phyloP scores from a whole-genome alignment of 208 protist species.

The Crithidia fasciculata region DNA sequence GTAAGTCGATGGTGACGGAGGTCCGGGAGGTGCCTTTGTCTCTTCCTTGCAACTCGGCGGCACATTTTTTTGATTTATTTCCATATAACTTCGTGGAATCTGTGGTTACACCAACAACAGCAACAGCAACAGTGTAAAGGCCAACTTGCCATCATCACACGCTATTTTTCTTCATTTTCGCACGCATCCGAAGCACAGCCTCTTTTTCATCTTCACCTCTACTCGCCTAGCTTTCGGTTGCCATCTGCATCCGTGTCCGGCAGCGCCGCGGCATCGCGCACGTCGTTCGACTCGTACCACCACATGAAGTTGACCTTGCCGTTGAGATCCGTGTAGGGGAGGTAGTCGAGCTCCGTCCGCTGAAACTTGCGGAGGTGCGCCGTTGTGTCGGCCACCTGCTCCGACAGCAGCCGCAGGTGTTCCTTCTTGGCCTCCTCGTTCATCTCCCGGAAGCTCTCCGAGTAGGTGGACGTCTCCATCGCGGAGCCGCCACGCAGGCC shows the following conservation, averaged over 20 bases:
- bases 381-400: constrained; percentile 76
- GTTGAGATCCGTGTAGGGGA: constrained; percentile 92
- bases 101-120: no score
- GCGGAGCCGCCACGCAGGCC: constrained; percentile 60
- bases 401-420: constrained; percentile 60
- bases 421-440: constrained; percentile 69
- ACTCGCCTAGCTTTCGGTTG: constrained; percentile 29
- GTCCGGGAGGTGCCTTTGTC: no score
- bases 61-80: no score
- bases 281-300: constrained; percentile 90
- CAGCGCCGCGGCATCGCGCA: constrained; percentile 37
- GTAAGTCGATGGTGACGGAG: no score
- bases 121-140: no score
- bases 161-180: no score
- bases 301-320: constrained; percentile 95
- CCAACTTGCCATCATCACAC: no score
- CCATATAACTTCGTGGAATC: no score
- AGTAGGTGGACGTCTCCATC: constrained; percentile 68
- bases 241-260: constrained; percentile 29
- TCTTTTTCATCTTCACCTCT: background rate
- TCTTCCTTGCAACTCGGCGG: no score
- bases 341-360: constrained; percentile 88
- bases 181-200: background rate
- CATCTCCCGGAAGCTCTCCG: constrained; percentile 71
- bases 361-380: constrained; percentile 78